phyloP scores from a whole-genome alignment of 176 grass and related monocot genomes.

The Rhynchospora pubera region DNA sequence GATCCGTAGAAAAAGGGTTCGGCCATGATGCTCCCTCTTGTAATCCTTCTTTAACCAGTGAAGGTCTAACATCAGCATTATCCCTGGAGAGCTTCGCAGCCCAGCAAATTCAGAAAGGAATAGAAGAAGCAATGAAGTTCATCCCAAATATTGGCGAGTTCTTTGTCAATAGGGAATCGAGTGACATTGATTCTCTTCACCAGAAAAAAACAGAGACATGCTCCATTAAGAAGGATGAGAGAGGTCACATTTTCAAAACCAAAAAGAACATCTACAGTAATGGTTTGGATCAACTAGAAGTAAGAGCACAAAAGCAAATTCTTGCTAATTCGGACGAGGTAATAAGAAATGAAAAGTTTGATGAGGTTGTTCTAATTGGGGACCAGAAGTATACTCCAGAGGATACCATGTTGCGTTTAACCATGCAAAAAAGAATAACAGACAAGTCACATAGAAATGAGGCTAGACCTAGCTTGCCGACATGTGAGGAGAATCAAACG shows the following conservation, averaged over 20 bases:
- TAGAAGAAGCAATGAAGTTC: constrained; percentile 29
- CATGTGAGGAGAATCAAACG: no score
- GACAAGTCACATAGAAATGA: neutral
- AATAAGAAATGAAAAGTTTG: constrained; percentile 30
- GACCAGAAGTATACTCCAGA: constrained; percentile 1
- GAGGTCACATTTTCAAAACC: neutral
- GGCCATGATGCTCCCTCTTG: neutral
- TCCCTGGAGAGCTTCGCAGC: neutral
- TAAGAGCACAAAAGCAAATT: constrained; percentile 28
- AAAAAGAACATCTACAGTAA: neutral
- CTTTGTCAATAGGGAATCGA: constrained; percentile 13
- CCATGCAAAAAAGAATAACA: constrained; percentile 21
- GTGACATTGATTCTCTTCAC: constrained; percentile 4
- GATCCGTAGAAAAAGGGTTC: neutral
- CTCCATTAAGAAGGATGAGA: neutral
- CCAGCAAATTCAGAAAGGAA: constrained; percentile 34
- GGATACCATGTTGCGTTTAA: constrained; percentile 14
- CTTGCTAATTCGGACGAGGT: constrained; percentile 20
- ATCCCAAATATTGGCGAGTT: constrained; percentile 36
- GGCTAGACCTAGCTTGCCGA: no score
- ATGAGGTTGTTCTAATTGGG: constrained; percentile 26
- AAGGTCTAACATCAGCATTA: neutral
- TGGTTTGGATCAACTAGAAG: constrained; percentile 25
- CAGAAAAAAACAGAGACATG: neutral
- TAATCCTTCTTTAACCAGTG: no score